A percentile compares a stretch with the other conserved stretches of the same genome.
phyloP scores from a whole-genome alignment of 176 grass and related monocot genomes.

The Ensete glaucum region DNA sequence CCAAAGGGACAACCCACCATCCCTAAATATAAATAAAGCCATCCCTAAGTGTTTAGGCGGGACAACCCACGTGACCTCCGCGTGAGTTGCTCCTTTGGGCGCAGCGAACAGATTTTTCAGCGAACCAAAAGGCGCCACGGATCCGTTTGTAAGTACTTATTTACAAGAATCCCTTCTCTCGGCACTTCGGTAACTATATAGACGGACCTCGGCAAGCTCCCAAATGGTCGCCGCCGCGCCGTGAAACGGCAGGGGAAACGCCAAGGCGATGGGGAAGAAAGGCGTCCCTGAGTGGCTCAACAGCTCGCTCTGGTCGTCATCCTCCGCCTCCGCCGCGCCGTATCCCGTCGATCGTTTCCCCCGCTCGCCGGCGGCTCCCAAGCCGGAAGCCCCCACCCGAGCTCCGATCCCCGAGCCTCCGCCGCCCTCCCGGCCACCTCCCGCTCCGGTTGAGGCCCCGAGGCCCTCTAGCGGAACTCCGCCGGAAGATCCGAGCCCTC shows the following conservation, averaged over 20 bases:
- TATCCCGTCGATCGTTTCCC: neutral
- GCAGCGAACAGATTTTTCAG: neutral
- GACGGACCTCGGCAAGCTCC: neutral
- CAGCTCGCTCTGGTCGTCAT: constrained; percentile 4
- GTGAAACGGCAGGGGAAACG: neutral
- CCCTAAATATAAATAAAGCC: too few species aligned
- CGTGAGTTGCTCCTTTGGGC: too few species aligned
- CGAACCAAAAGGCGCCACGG: neutral
- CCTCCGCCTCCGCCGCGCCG: neutral
- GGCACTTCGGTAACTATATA: neutral
- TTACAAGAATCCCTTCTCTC: neutral
- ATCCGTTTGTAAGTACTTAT: neutral
- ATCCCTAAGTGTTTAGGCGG: too few species aligned
- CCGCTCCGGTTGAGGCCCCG: neutral
- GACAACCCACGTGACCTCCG: too few species aligned
- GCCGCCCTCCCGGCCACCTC: constrained; percentile 28
- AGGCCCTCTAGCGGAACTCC: neutral
- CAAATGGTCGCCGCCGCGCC: neutral
- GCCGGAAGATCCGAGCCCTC: neutral
- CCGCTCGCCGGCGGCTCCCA: neutral
- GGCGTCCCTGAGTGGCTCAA: constrained; percentile 14
- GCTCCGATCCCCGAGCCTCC: constrained; percentile 9
- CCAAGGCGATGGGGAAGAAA: neutral
- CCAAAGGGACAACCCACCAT: too few species aligned
- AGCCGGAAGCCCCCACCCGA: neutral